Evolutionary conservation across 257 asterid species (phyloP), one percentile per base, ranked within the genome.

Genomic region (Solanum tacnaense): DNA sequence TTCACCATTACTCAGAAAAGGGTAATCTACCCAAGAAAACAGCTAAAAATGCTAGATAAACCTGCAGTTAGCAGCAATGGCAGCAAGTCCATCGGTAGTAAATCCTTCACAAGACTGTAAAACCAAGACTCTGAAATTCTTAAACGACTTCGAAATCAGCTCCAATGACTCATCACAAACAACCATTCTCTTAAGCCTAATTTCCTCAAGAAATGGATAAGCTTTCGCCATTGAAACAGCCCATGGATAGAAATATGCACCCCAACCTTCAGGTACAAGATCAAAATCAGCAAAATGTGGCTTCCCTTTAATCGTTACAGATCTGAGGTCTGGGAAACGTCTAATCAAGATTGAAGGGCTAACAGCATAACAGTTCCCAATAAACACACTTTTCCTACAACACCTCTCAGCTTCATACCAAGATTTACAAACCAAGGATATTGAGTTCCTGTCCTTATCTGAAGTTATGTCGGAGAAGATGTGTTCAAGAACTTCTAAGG

Each of bases 211-310:
- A 81, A 87, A 88, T 36, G 98, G 98, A 87, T 94, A 96, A 5
- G 98, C 92, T 88, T 38, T 91, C 8, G 95, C 83, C 98, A 96
- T 95, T 25, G 96, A 92, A 68, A 67, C 91, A 86, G 94, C 79
- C 99, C 99, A 96, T 4, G 99, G 98, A 83, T 88, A 49, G 25
- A 94, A 91, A 85, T 87, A 92, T 1, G 92, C 99, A 32, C 99
- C 99, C 99, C 98, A 96, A 0, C 96, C 98, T 36, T 96, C 98
- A 41, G 98, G 99, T 49, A 96, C 98, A 75, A 96, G 93, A 93
- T 93, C 95, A 87, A 95, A 96, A 89, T 96, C 98, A 0, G 98
- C 99, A 84, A 96, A 96, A 94, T 96, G 99, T 78, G 99, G 99
- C 94, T 95, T 96, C 67, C 99, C 99, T 88, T 96, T 96, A 87